phyloP scores from a whole-genome alignment of 257 asterid species.

The Handroanthus guayacan region DNA sequence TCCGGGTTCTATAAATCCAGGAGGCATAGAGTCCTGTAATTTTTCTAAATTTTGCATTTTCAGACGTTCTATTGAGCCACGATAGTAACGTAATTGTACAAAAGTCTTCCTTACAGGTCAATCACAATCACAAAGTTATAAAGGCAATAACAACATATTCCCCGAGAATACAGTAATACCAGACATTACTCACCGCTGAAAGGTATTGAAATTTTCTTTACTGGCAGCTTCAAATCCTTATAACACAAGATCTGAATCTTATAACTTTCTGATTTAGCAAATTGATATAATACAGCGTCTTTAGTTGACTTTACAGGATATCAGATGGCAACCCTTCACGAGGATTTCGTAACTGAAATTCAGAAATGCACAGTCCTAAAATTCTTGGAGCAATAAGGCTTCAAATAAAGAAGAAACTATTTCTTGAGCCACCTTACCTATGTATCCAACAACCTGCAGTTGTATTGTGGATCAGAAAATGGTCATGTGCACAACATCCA shows the following conservation, averaged over 20 bases:
- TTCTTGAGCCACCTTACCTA: slow-evolving; percentile 68
- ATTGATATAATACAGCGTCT: slow-evolving; percentile 57
- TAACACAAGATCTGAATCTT: slow-evolving; percentile 50
- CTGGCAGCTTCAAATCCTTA: slow-evolving; percentile 55
- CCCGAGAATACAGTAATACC: slow-evolving; percentile 15
- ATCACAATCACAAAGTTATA: slow-evolving; percentile 4
- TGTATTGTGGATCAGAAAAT: slow-evolving; percentile 57
- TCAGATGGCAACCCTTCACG: slow-evolving; percentile 66
- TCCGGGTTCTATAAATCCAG: not conserved
- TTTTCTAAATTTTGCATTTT: not conserved
- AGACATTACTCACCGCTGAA: slow-evolving; percentile 63
- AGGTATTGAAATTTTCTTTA: slow-evolving; percentile 48
- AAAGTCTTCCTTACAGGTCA: slow-evolving; percentile 15
- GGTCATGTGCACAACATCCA: slow-evolving; percentile 54
- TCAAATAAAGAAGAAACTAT: slow-evolving; percentile 56
- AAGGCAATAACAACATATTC: slow-evolving; percentile 24
- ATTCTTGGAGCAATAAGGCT: slow-evolving; percentile 50
- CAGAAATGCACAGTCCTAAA: slow-evolving; percentile 45
- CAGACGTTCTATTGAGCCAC: not conserved
- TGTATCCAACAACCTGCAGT: slow-evolving; percentile 85
- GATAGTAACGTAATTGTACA: not conserved
- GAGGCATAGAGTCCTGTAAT: not conserved
- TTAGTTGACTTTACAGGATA: slow-evolving; percentile 58
- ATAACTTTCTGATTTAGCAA: slow-evolving; percentile 51
- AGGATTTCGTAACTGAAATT: slow-evolving; percentile 49